Conservation (phyloP, 1,284 basidiomycete species). For the Ganoderma boninense region DNA sequence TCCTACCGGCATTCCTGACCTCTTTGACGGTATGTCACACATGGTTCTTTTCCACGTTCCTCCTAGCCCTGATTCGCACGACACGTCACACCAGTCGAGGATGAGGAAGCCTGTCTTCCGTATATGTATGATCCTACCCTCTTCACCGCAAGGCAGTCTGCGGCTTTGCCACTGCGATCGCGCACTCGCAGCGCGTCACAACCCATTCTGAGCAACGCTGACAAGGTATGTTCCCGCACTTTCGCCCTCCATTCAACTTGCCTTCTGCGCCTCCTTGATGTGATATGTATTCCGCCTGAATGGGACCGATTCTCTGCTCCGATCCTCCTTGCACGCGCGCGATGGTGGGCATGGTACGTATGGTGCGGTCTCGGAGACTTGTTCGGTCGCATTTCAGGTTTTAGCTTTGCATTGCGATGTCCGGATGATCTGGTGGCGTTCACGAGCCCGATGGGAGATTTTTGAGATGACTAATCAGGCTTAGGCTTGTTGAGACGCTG, state of each 20-base stretch:
- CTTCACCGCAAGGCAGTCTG: constrained; percentile 34
- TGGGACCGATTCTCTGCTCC: not conserved
- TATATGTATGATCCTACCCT: constrained; percentile 41
- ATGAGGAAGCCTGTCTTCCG: constrained; percentile 40
- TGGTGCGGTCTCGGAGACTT: not conserved
- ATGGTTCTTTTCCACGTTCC: not conserved
- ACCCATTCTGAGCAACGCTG: constrained; percentile 17
- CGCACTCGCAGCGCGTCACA: constrained; percentile 27
- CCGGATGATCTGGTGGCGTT: not conserved
- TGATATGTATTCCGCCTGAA: not conserved
- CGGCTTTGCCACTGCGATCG: constrained; percentile 14
- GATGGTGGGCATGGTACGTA: not conserved
- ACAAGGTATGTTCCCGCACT: constrained; percentile 29
- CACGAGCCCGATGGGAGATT: not conserved
- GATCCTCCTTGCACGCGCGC: not conserved
- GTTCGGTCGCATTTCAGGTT: not conserved
- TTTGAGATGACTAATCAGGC: constrained; percentile 9
- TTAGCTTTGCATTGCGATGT: not conserved
- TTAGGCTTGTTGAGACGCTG: not conserved
- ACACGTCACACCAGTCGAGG: constrained; percentile 36
- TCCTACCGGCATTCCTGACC: constrained; percentile 29
- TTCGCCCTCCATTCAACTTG: not conserved
- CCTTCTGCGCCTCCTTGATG: not conserved
- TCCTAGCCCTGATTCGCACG: constrained; percentile 17
- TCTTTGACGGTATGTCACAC: constrained; percentile 35